phyloP scores from a whole-genome alignment of 352 stramenopile species.

The Phytophthora pseudosyringae region DNA sequence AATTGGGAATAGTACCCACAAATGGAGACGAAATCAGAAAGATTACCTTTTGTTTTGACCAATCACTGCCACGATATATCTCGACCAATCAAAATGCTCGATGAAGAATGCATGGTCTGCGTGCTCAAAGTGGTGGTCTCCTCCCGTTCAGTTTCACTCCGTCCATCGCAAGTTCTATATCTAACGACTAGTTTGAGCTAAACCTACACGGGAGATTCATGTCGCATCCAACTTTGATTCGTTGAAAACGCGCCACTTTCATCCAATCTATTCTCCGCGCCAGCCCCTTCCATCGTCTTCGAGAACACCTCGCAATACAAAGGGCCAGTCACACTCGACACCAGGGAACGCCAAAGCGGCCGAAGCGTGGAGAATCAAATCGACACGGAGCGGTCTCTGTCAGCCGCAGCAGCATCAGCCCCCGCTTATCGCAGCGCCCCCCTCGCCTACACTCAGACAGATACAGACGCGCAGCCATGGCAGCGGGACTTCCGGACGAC shows the following conservation, averaged over 20 bases:
- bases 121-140: neutral
- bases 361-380: slow-evolving; percentile 19
- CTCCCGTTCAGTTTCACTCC: too few species aligned
- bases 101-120: slow-evolving; percentile 1
- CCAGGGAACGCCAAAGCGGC: slow-evolving; percentile 4
- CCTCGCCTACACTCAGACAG: neutral
- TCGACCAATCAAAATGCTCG: neutral
- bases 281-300: slow-evolving; percentile 19
- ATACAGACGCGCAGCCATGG: slow-evolving; percentile 31
- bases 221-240: slow-evolving; percentile 12
- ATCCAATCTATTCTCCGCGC: slow-evolving; percentile 1
- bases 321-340: slow-evolving; percentile 4
- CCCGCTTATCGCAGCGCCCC: neutral
- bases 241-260: neutral
- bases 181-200: neutral
- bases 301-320: slow-evolving; percentile 17
- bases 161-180: neutral
- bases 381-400: slow-evolving; percentile 15
- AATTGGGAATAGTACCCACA: neutral
- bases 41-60: slow-evolving; percentile 4
- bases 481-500: slow-evolving; percentile 42
- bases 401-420: neutral
- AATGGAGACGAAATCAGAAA: slow-evolving; percentile 11
- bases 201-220: slow-evolving; percentile 5
- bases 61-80: neutral